phyloP scores from a whole-genome alignment of 2,329 filamentous ascomycete species.

The Arthroderma sp. region DNA sequence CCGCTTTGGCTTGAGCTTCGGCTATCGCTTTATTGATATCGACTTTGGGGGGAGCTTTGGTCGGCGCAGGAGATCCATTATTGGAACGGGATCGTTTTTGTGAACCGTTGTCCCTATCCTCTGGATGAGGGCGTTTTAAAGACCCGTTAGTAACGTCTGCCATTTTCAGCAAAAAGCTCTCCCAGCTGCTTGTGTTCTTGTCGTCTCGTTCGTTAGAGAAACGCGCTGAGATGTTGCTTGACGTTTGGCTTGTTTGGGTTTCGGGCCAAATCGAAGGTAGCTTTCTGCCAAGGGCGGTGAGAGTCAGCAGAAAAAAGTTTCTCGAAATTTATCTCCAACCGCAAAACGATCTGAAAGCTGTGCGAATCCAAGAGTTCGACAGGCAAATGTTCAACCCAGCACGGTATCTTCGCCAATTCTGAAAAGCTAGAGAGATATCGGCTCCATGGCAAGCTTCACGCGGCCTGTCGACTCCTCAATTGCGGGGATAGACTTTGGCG shows the following conservation, averaged over 20 bases:
- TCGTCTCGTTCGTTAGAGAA: background rate
- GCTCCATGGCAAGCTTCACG: slow-evolving; percentile 34
- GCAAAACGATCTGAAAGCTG: too few species aligned
- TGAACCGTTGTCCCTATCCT: slow-evolving; percentile 27
- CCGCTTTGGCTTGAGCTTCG: slow-evolving; percentile 35
- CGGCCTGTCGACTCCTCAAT: slow-evolving; percentile 76
- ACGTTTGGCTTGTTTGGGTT: background rate
- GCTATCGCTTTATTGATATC: slow-evolving; percentile 37
- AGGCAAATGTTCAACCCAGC: too few species aligned
- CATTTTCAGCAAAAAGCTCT: slow-evolving; percentile 17
- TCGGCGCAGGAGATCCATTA: slow-evolving; percentile 36
- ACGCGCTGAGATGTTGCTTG: background rate
- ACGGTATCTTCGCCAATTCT: too few species aligned
- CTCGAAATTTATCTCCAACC: slow-evolving; percentile 7
- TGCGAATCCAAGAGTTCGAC: background rate
- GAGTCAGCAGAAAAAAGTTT: slow-evolving; percentile 27
- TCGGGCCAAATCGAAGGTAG: slow-evolving; percentile 8
- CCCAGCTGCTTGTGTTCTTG: too few species aligned
- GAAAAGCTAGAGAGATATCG: background rate
- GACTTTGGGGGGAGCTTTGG: slow-evolving; percentile 25
- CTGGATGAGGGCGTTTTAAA: slow-evolving; percentile 37
- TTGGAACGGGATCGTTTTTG: slow-evolving; percentile 38
- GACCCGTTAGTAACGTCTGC: slow-evolving; percentile 29
- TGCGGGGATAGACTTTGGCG: slow-evolving; percentile 76
- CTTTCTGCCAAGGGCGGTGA: slow-evolving; percentile 18